Evolutionary conservation across 2,329 filamentous ascomycete genomes (phyloP), one percentile per base, ranked within the genome.

Genomic region (Incumbomyces lentus): DNA sequence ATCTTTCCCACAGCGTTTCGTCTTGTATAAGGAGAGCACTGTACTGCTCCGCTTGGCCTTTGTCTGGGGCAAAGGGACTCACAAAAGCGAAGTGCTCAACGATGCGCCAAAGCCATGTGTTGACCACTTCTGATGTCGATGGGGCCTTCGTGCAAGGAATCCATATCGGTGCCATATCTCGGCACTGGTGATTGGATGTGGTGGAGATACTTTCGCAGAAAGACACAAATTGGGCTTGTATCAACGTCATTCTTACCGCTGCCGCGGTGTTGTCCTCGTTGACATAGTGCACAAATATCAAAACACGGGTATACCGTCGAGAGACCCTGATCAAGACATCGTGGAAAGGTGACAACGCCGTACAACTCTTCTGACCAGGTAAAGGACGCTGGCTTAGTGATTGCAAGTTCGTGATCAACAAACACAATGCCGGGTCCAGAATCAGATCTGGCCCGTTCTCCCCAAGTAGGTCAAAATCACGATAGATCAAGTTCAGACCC

Each of bases 381-480:
- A 88, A 68, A 2, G 82, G 70, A 40, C 73, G 76, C 57, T 95
- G 89, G 36, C 81, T 82, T 19, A 84, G 71, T 53, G 82, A 79
- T 50, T 89, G 77, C 4, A 89, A 66, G 0, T 77, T 84, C 1
- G 85, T 85, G 16, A 84, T 59, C 1, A 94, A 62, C 2, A 94
- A 66, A 0, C 84, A 87, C 0, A 75, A 78, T 0, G 69, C 71
- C 0, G 85, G 79, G 0, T 85, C 85, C 4, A 89, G 56, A 1
- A 83, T 75, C 2, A 95, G 63, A 56, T 95, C 88, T 2, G 85
- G 50, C 45, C 33, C 37, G 33, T 13, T 87, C 83, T 44, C 47
- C 8, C 35, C 11, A 37, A 22, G 29, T 6, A 8, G 50, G 32
- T 35, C 19, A 29, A 52, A 38, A 32, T 62, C 55, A 16, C 58